phyloP scores from a whole-genome alignment of 2,329 filamentous ascomycete species.

The Magnaporthiopsis rhizophila region DNA sequence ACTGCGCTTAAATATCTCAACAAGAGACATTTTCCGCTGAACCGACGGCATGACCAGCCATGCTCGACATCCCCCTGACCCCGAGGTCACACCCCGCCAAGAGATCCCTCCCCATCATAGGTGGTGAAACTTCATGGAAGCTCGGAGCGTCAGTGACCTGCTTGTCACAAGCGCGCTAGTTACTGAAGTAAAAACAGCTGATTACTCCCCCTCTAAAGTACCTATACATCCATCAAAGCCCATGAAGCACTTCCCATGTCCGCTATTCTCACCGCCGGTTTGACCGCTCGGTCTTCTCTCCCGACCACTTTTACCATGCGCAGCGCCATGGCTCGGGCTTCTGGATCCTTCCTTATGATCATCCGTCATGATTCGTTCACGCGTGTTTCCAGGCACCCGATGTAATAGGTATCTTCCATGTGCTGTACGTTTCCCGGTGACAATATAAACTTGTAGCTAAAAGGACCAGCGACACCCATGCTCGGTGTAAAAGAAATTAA shows the following conservation, averaged over 20 bases:
- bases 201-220: not conserved
- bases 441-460: not conserved
- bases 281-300: not conserved
- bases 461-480: not conserved
- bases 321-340: not conserved
- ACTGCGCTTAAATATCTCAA: not conserved
- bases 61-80: not conserved
- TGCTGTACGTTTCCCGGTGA: not conserved
- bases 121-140: not conserved
- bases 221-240: not conserved
- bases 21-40: not conserved
- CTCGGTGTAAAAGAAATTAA: not conserved
- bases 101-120: not conserved
- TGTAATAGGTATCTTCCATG: not conserved
- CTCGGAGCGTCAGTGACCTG: not conserved
- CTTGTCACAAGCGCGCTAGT: not conserved
- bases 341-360: not conserved
- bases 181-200: not conserved
- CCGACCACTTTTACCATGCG: not conserved
- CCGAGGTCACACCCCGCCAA: not conserved
- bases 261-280: not conserved
- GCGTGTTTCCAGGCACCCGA: not conserved
- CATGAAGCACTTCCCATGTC: not conserved
- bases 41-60: not conserved
- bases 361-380: not conserved